phyloP scores from a whole-genome alignment of 169 alveolate species.

The Theileria annulata region DNA sequence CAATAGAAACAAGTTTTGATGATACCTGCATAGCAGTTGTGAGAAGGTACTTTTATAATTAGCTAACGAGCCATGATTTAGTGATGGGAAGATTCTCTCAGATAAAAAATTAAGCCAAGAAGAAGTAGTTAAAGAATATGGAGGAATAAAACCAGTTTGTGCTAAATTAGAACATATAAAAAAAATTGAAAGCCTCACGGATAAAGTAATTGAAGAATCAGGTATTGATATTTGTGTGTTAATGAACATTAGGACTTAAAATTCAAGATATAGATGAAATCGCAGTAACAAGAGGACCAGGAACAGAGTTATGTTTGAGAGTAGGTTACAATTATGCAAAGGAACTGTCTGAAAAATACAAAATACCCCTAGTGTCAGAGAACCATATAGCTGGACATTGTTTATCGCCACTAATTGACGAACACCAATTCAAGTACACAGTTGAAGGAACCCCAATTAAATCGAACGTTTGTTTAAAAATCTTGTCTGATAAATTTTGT shows the following conservation, averaged over 20 bases:
- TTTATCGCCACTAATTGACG: constrained; percentile 51
- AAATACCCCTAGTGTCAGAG: constrained; percentile 44
- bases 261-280: constrained; percentile 46
- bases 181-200: constrained; percentile 22
- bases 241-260: constrained; percentile 1
- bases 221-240: constrained; percentile 28
- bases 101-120: constrained; percentile 58
- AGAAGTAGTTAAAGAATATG: constrained; percentile 53
- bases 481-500: too few relatives aligned
- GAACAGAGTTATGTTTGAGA: constrained; percentile 65
- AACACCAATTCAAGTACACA: constrained; percentile 36
- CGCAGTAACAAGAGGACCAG: constrained; percentile 76
- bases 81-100: constrained; percentile 63
- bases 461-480: constrained; percentile 10
- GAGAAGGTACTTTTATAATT: constrained; percentile 29
- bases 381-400: constrained; percentile 67
- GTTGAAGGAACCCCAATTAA: not conserved
- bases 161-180: constrained; percentile 34
- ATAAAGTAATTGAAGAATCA: constrained; percentile 41
- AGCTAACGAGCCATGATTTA: not conserved
- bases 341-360: constrained; percentile 23
- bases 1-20: constrained; percentile 69
- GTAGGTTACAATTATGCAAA: constrained; percentile 67
- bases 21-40: constrained; percentile 65
- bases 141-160: constrained; percentile 66